Conservation (phyloP, 345 rosid species). For the Cochlearia excelsa region DNA sequence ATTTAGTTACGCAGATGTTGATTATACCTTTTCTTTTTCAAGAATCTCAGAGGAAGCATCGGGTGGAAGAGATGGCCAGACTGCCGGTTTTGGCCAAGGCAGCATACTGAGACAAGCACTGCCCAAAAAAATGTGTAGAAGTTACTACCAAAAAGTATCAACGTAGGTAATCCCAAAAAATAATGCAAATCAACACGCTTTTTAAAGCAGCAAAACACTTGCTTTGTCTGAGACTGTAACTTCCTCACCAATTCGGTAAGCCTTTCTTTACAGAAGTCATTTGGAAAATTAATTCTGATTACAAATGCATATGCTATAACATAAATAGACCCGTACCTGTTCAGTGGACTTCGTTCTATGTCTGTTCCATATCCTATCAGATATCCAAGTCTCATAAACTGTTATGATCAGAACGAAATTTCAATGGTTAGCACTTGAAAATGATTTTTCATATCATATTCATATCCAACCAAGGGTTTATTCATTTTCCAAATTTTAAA, state of each 20-base stretch:
- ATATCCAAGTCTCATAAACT: conserved; percentile 97
- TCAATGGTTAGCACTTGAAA: conserved; percentile 25
- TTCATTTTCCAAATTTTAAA: conserved; percentile 8
- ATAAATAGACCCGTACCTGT: conserved; percentile 54
- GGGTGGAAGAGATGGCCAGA: conserved; percentile 90
- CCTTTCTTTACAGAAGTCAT: conserved; percentile 2
- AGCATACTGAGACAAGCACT: conserved; percentile 98
- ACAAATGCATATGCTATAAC: conserved; percentile 2
- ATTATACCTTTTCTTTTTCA: conserved; percentile 87
- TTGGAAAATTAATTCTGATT: conserved; percentile 1
- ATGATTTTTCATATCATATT: background rate
- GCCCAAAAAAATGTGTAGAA: conserved; percentile 38
- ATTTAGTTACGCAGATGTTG: conserved; percentile 27
- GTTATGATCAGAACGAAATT: conserved; percentile 40
- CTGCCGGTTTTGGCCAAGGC: conserved; percentile 94
- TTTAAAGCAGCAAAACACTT: conserved; percentile 10
- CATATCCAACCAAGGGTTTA: conserved; percentile 13
- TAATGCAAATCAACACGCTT: conserved; percentile 2
- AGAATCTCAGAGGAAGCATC: conserved; percentile 83
- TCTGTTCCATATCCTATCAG: conserved; percentile 83
- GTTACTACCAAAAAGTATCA: conserved; percentile 20
- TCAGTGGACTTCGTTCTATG: conserved; percentile 90
- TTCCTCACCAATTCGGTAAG: conserved; percentile 14
- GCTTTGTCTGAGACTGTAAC: conserved; percentile 16
- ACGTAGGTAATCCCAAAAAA: conserved; percentile 14